Evolutionary conservation across 129 eudicot species (phyloP).

Genomic region (sunflower (Helianthus annuus)): HanXRQr2.0-SUNRISE NC_035449.2:116137897-116138396

Average conservation of each 20-base stretch:
- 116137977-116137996: not conserved
- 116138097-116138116: not conserved
- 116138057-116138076: slow-evolving; percentile 49
- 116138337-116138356: too few species aligned
- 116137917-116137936: slow-evolving; percentile 72
- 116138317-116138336: too few species aligned
- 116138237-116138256: too few species aligned
- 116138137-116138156: not conserved
- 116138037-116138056: slow-evolving; percentile 72
- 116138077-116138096: not conserved
- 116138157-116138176: slow-evolving; percentile 17
- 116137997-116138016: slow-evolving; percentile 46
- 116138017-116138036: slow-evolving; percentile 97
- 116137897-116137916: slow-evolving; percentile 73
- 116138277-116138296: too few species aligned
- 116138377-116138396: too few species aligned
- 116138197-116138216: not conserved
- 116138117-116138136: not conserved
- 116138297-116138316: too few species aligned
- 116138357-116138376: too few species aligned
- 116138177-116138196: not conserved
- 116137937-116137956: slow-evolving; percentile 6
- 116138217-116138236: not conserved
- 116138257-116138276: too few species aligned
- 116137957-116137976: not conserved